Base-by-base conservation (phyloP, 192 early-diverging fungal species). In the Coemansia furcata region DNA sequence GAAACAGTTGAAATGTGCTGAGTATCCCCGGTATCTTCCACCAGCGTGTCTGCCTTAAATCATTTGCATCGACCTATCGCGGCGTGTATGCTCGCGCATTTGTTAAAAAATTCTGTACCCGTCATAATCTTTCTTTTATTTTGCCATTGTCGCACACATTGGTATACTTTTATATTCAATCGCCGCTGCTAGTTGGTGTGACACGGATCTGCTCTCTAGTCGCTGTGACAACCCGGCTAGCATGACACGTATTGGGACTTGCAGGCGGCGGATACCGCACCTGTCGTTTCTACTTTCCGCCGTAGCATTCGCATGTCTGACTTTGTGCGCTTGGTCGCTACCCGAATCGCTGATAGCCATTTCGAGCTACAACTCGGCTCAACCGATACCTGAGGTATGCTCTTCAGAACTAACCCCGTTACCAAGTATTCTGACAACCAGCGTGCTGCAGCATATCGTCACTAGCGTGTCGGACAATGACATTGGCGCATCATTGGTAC, bases 401-500 rank as follows among this genome's bases (percentile, higher is more conserved):
- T 5, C 35, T 6, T 33, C 30, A 9, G 30, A 36, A 0, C 10
- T 35, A 10, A 15, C n/a, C 11, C 29, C 21, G 32, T n/a, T 36
- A 4, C 55, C 55, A 15, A 19, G 32, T 58, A 36, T 17, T 37
- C 55, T 36, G n/a, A 8, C 32, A 17, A 6, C 55, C 8, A 17
- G 38, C 39, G 19, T 33, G 5, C n/a, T 39, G 10, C 33, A 14
- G 64, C n/a, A 29, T 19, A 58, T 38, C 14, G 14, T 23, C 11
- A 23, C 66, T 15, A 12, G 21, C 1, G 5, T 62, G 7, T 38
- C 35, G 2, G 38, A 63, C 1, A 12, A 46, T 11, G 68, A 69
- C 17, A 4, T n/a, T 2, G n/a, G 54, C 46, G 54, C 61, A 17
- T 40, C 33, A 3, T 10, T 32, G 11, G 77, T 80, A 2, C 59